Base-by-base conservation (phyloP, 345 rosid species). In the Murraya koenigii region DNA sequence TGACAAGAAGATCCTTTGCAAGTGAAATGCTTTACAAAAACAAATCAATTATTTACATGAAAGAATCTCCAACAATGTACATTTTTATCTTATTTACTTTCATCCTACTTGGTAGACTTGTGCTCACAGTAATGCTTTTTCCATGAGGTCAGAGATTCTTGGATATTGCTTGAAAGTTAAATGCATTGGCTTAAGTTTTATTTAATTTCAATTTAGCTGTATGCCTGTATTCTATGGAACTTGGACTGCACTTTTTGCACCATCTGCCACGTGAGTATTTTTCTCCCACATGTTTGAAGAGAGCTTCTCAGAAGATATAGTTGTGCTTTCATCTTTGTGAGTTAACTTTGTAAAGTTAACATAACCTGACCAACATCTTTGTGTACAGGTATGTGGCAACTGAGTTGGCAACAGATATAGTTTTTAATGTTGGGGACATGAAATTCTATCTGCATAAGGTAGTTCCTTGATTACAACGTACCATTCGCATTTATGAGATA, bases 321-420 rank as follows among this genome's bases (percentile, higher is more conserved):
- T 44, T 64, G 35, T 55, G 60, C 56, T 63, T 60, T 20, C 60
- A 30, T 55, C 62, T 56, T 52, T 82, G 22, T 25, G 32, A 38
- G 5, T 52, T 30, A 11, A 22, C 33, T 77, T 44, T 56, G 22
- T 77, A 22, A n/a, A n/a, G 33, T 77, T 69, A 28, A 73, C 58
- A 26, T 71, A 49, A 80, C 47, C 39, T 49, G 63, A 66, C 17
- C 33, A 68, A 38, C 41, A 39, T 77, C 52, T 77, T 47, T 75
- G 23, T 69, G 15, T 75, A 23, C 85, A 92, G 97, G 84, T 88
- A 85, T 65, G 89, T 90, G 60, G 90, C 93, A 70, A 85, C 89
- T 5, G 97, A 92, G 75, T 77, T 92, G 81, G 88, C 91, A 2
- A 84, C 91, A 14, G 97, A 92, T 73, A 76, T 90, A 66, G 88